Evolutionary conservation across 805 yeast species (phyloP).

Genomic region (Wickerhamia fluorescens): DNA sequence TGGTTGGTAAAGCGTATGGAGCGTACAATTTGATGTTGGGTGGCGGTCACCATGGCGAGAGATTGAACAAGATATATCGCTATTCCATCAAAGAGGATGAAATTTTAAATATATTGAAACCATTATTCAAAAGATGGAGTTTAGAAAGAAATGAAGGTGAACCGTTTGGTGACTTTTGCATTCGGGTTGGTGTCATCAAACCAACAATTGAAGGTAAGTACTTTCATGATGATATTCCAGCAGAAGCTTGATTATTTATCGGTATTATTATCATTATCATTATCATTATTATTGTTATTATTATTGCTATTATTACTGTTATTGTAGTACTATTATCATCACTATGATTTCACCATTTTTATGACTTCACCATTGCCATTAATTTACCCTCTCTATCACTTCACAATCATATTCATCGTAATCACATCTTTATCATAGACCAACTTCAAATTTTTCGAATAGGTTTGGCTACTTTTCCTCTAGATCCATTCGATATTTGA

Average conservation of each 20-base stretch:
- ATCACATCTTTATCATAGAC: no score
- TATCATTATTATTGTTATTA: slow-evolving; percentile 1
- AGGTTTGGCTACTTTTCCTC: no score
- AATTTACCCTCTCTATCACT: no score
- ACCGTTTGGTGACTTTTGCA: slow-evolving; percentile 90
- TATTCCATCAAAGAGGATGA: slow-evolving; percentile 89
- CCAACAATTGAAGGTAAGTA: slow-evolving; percentile 86
- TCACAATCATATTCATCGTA: no score
- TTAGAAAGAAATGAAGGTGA: slow-evolving; percentile 86
- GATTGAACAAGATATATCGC: slow-evolving; percentile 83
- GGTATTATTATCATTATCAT: slow-evolving; percentile 1
- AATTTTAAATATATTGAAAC: slow-evolving; percentile 66
- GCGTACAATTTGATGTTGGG: slow-evolving; percentile 92
- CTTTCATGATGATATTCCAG: slow-evolving; percentile 92
- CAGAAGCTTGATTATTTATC: slow-evolving; percentile 45
- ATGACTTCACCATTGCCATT: no score
- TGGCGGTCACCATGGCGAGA: slow-evolving; percentile 91
- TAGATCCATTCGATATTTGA: no score
- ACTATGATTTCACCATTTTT: no score
- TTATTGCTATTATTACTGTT: slow-evolving; percentile 1
- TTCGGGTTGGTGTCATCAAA: slow-evolving; percentile 80
- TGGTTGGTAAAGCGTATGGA: slow-evolving; percentile 91
- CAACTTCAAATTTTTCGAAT: no score
- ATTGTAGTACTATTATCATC: no score
- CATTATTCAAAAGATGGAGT: slow-evolving; percentile 91